Base-by-base conservation (phyloP, 192 early-diverging fungal genomes). In the Entomortierella chlamydospora region DNA sequence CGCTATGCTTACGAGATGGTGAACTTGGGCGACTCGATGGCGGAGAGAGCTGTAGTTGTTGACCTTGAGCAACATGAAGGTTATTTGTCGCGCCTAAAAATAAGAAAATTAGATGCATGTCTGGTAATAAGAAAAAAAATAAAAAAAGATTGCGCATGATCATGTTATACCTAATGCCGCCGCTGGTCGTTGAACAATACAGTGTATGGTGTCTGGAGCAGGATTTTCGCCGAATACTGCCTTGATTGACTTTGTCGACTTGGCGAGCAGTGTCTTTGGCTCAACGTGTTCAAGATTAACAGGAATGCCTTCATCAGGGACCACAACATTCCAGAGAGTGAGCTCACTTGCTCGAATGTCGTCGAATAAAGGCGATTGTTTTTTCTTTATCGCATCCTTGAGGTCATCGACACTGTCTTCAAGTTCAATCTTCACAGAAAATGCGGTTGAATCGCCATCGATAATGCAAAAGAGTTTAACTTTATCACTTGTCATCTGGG, bases 151-250 rank as follows among this genome's bases (percentile, higher is more conserved):
- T n/a, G 26, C n/a, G n/a, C 20, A 61, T 4, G 34, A 47, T 7
- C 18, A 43, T 25, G 17, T 47, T 22, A 23, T 18, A 47, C 41
- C 20, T 22, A 37, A 58, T 7, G 41, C 62, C 53, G 62, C 31
- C 18, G 18, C 20, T 23, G 62, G 62, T 53, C 62, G 50, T 33
- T 53, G 50, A 17, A 64, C 62, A 23, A 64, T 23, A 31, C 52
- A 20, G 33, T 64, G 31, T 23, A 41, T 64, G 17, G 51, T 61
- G 1, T 47, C 29, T 29, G 8, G 45, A 0, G 60, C 25, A 1
- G 43, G 34, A 0, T 2, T 25, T 17, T 33, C 22, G 23, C 25
- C 15, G 45, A 54, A 64, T 2, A 54, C 51, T 10, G 33, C 50
- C 30, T 37, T 13, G 39, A 72, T 61, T 28, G 39, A 30, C 15